Evolutionary conservation across 495 filamentous ascomycete species (phyloP), one percentile per base, ranked within the genome.

Genomic region (Podospora pseudocomata): DNA sequence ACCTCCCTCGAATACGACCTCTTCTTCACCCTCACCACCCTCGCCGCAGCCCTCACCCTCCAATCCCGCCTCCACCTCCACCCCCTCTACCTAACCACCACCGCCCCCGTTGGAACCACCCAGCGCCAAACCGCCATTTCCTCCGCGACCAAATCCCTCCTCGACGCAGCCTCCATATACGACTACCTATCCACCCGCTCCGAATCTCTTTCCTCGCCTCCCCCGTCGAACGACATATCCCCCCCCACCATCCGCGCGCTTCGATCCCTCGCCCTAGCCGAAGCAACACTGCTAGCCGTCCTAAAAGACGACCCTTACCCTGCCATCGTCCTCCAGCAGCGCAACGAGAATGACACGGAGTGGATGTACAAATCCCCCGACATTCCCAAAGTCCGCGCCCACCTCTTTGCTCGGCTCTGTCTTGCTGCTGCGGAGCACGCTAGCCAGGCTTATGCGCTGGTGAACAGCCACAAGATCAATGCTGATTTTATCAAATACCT

Each of bases 261-360:
- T 28, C 83, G 88, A 15, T 85, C 85, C 1, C 83, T 97, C 5
- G 89, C 93, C 0, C 79, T 96, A 13, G 91, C 92, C 0, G 93
- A 97, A 76, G 94, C 95, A 0, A 97, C 94, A 0, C 85, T 98
- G 5, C 83, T 97, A 2, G 91, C 92, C 2, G 92, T 97, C 0
- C 78, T 94, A 32, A 97, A 97, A 72, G 94, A 97, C 71, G 95
- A 99, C 74, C 92, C 94, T 0, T 97, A 98, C 72, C 88, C 95
- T 1, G 87, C 88, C 2, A 86, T 86, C 16, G 89, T 92, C 34
- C 87, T 91, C 13, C 90, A 92, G 66, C 86, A 87, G 60, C 84
- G 92, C 39, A 93, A 95, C 72, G 85, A 88, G 30, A 87, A 90
- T 69, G 91, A 93, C 76, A 90, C 85, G 44, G 93, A 96, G 71